A percentile compares a stretch with the other conserved stretches of the same genome.
These are phyloP conservation scores for Lentinus polychrous DNA, from an alignment of 1,284 basidiomycete species.

Conservation along the genomic window DNA sequence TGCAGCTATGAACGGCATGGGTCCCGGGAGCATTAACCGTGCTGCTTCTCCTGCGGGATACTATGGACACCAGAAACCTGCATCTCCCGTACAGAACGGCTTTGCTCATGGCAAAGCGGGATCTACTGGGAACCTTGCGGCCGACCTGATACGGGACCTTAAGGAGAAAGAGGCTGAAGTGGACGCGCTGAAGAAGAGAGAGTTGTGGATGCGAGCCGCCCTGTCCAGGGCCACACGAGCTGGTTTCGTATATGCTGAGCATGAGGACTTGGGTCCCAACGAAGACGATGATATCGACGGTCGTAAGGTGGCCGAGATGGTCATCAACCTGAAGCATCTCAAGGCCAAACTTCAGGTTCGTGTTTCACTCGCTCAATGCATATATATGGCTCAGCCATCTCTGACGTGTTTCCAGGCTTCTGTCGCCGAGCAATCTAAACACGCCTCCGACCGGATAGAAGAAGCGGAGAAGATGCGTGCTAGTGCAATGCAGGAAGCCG, in stretches of 20 bases:
- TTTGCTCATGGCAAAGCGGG: conserved; percentile 38
- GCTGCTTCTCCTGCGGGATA: conserved; percentile 61
- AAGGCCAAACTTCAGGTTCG: conserved; percentile 83
- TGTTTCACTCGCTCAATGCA: not conserved
- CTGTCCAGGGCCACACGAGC: conserved; percentile 72
- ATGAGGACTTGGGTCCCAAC: conserved; percentile 33
- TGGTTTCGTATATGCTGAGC: conserved; percentile 69
- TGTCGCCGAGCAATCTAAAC: conserved; percentile 69
- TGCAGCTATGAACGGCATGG: conserved; percentile 38
- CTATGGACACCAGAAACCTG: conserved; percentile 45
- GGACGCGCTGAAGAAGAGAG: conserved; percentile 71
- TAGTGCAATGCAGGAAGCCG: conserved; percentile 89
- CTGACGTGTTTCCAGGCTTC: conserved; percentile 40
- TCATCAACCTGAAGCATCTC: conserved; percentile 85
- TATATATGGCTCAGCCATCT: conserved; percentile 10
- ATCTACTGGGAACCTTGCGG: conserved; percentile 62
- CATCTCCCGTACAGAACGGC: conserved; percentile 52
- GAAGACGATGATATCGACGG: conserved; percentile 28
- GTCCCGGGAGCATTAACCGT: conserved; percentile 37
- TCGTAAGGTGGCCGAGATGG: conserved; percentile 60
- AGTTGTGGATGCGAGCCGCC: conserved; percentile 84
- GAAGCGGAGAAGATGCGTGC: conserved; percentile 78
- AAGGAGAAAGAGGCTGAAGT: conserved; percentile 79
- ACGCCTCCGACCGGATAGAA: conserved; percentile 70
- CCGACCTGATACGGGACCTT: conserved; percentile 71